phyloP scores from a whole-genome alignment of 441 rosid genomes.

The Aleurites moluccanus region DNA sequence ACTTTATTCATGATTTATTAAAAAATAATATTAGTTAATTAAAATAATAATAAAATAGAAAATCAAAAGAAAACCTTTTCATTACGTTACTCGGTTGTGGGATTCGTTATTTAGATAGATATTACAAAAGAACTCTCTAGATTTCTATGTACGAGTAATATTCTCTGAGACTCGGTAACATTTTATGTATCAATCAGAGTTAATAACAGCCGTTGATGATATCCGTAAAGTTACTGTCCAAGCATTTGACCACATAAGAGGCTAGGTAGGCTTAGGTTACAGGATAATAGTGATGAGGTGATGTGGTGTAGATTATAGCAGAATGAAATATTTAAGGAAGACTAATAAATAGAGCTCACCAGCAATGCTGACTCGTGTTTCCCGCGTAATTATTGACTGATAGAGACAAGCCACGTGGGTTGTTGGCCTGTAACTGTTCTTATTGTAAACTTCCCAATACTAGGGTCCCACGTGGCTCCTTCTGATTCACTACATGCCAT shows the following conservation, averaged over 20 bases:
- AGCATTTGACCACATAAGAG: not conserved
- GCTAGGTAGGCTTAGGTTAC: no score
- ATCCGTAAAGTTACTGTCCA: not conserved
- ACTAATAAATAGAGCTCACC: slow-evolving; percentile 14
- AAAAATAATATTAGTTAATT: no score
- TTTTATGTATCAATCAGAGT: not conserved
- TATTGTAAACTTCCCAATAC: slow-evolving; percentile 12
- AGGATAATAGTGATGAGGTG: not conserved
- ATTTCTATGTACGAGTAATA: not conserved
- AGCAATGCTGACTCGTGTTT: slow-evolving; percentile 30
- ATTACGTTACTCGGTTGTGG: not conserved
- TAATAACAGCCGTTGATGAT: not conserved
- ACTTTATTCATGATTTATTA: no score
- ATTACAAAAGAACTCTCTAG: not conserved
- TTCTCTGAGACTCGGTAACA: not conserved
- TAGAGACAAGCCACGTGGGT: slow-evolving; percentile 48
- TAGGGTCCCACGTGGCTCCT: slow-evolving; percentile 22
- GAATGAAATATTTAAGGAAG: not conserved
- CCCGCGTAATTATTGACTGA: slow-evolving; percentile 31
- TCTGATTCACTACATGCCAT: not conserved
- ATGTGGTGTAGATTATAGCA: not conserved
- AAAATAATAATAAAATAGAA: no score
- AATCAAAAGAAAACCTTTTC: no score
- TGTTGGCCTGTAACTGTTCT: slow-evolving; percentile 41
- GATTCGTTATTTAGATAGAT: not conserved